These are phyloP conservation scores for Sclerotinia minor DNA, from an alignment of 2,329 filamentous ascomycete species.

Conservation along the genomic window DNA sequence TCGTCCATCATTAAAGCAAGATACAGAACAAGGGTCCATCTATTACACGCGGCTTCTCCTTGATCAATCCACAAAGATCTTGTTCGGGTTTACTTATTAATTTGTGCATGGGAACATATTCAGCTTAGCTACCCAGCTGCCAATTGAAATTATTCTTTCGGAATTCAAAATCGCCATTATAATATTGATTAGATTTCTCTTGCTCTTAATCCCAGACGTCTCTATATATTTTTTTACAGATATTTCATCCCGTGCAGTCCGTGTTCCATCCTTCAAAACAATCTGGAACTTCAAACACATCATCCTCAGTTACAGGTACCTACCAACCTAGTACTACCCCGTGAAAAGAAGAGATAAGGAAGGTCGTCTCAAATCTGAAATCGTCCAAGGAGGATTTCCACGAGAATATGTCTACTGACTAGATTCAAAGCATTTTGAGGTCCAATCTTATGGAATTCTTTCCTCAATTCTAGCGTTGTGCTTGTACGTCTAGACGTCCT, in stretches of 20 bases:
- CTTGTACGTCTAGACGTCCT: constrained; percentile 12
- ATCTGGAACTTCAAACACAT: neutral
- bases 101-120: neutral
- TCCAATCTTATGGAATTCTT: neutral
- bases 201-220: neutral
- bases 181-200: too few species aligned
- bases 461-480: too few species aligned
- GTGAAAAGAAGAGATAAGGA: neutral
- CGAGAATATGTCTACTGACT: neutral
- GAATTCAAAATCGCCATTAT: neutral
- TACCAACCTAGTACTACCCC: neutral
- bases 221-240: neutral
- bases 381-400: neutral
- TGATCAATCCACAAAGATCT: constrained; percentile 7
- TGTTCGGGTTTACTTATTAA: neutral
- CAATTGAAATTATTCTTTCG: neutral
- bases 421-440: neutral
- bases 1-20: neutral
- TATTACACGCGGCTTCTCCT: neutral
- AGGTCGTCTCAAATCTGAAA: neutral
- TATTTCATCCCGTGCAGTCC: neutral
- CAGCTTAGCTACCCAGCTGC: too few species aligned
- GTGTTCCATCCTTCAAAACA: neutral
- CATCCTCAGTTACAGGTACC: neutral
- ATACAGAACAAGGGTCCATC: neutral